These are phyloP conservation scores for Hansenula lynferdii DNA, from an alignment of 1,139 yeast genomes.

Conservation along the genomic window DNA sequence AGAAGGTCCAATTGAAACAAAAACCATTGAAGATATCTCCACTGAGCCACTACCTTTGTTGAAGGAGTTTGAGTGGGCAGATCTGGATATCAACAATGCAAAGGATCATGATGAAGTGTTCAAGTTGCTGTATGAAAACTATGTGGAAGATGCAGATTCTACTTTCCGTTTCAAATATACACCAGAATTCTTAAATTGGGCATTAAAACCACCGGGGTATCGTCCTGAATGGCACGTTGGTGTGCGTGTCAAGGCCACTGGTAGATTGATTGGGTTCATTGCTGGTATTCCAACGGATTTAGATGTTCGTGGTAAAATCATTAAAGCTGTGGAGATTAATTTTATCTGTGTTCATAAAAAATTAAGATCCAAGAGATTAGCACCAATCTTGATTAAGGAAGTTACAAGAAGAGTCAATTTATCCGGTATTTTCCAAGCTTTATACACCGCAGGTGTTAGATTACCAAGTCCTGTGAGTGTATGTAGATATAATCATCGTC, in stretches of 20 bases:
- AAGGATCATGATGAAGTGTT: slow-evolving; percentile 70
- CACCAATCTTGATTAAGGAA: slow-evolving; percentile 94
- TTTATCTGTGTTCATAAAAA: slow-evolving; percentile 93
- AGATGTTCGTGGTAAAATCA: slow-evolving; percentile 49
- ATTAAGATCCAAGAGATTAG: slow-evolving; percentile 85
- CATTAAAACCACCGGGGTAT: slow-evolving; percentile 94
- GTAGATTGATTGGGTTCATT: slow-evolving; percentile 84
- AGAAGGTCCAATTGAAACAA: slow-evolving; percentile 84
- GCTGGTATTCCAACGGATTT: slow-evolving; percentile 82
- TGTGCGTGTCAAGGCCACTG: slow-evolving; percentile 74
- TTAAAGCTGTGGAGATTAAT: slow-evolving; percentile 84
- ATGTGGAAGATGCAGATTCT: slow-evolving; percentile 92
- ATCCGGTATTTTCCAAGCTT: slow-evolving; percentile 89
- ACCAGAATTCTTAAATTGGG: slow-evolving; percentile 85
- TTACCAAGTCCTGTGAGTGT: slow-evolving; percentile 92
- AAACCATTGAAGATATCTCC: slow-evolving; percentile 69
- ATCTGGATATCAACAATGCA: slow-evolving; percentile 59
- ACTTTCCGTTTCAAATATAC: slow-evolving; percentile 89
- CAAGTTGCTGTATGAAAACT: slow-evolving; percentile 76
- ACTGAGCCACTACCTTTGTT: slow-evolving; percentile 66
- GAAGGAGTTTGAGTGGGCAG: slow-evolving; percentile 83
- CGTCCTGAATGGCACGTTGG: slow-evolving; percentile 87
- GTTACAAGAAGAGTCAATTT: slow-evolving; percentile 90
- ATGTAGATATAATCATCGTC: slow-evolving; percentile 91
- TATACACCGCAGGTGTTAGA: slow-evolving; percentile 89